A percentile compares a stretch with the other conserved stretches of the same genome.
Conservation (phyloP, 2,329 filamentous ascomycete species). For the Penicillium sp. region DNA sequence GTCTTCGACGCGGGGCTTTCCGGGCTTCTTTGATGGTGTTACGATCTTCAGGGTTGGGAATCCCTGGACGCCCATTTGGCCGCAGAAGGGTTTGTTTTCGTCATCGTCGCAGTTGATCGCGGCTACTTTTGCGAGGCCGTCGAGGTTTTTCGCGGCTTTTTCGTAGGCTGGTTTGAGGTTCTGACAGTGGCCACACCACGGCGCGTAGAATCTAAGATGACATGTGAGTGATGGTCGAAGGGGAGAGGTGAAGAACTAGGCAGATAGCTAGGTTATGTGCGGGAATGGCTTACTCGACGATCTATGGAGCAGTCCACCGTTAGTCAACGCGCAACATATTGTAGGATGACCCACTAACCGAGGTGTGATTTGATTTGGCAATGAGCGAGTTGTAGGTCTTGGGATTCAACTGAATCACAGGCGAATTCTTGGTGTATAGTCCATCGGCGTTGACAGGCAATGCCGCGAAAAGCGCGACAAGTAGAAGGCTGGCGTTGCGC, state of each 20-base stretch:
- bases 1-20: slow-evolving; percentile 79
- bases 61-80: slow-evolving; percentile 79
- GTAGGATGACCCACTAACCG: slow-evolving; percentile 54
- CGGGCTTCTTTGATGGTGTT: slow-evolving; percentile 73
- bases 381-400: slow-evolving; percentile 80
- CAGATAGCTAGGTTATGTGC: slow-evolving; percentile 5
- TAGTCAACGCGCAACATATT: background rate
- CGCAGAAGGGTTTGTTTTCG: slow-evolving; percentile 82
- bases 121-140: slow-evolving; percentile 90
- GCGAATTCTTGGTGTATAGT: slow-evolving; percentile 80
- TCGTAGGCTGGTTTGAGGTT: slow-evolving; percentile 95
- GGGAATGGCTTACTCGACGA: slow-evolving; percentile 49
- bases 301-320: slow-evolving; percentile 33
- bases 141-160: slow-evolving; percentile 82
- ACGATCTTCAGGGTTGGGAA: slow-evolving; percentile 97
- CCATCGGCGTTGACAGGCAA: slow-evolving; percentile 64
- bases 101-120: slow-evolving; percentile 96
- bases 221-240: slow-evolving; percentile 12
- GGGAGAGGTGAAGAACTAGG: background rate
- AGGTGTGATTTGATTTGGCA: slow-evolving; percentile 83
- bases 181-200: slow-evolving; percentile 96
- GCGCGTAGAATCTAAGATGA: slow-evolving; percentile 76
- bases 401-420: slow-evolving; percentile 75
- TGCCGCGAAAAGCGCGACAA: slow-evolving; percentile 59
- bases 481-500: slow-evolving; percentile 47